phyloP scores from a whole-genome alignment of 129 eudicot species.

The Ambrosia trifida region DNA sequence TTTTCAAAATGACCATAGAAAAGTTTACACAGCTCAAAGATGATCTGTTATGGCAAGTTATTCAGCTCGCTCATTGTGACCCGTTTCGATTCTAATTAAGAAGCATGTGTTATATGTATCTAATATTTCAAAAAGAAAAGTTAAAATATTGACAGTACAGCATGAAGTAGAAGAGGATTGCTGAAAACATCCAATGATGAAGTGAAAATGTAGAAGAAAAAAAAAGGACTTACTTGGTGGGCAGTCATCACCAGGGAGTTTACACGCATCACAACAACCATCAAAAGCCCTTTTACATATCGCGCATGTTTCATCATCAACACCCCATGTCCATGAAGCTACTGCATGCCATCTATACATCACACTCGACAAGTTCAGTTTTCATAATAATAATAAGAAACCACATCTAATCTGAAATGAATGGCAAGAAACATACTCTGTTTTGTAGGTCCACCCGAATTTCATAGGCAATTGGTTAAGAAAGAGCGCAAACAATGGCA shows the following conservation, averaged over 20 bases:
- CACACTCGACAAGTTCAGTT: background rate
- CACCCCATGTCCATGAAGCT: constrained; percentile 99
- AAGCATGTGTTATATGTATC: too few relatives aligned
- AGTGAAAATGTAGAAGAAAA: background rate
- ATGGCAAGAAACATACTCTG: constrained; percentile 53
- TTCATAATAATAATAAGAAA: background rate
- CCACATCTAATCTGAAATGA: background rate
- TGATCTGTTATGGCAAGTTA: too few relatives aligned
- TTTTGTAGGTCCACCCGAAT: constrained; percentile 35
- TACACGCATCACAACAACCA: constrained; percentile 98
- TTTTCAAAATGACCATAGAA: background rate
- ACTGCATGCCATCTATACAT: constrained; percentile 90
- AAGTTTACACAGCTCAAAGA: too few relatives aligned
- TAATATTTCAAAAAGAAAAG: too few relatives aligned
- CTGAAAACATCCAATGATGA: too few relatives aligned
- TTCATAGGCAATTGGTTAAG: constrained; percentile 41
- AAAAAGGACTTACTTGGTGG: constrained; percentile 61
- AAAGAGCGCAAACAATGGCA: constrained; percentile 24
- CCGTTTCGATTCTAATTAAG: too few relatives aligned
- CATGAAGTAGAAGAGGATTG: too few relatives aligned
- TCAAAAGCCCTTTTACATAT: constrained; percentile 96
- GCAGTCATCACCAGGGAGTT: constrained; percentile 94
- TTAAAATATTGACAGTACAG: too few relatives aligned
- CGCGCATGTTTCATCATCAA: constrained; percentile 97
- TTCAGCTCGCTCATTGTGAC: too few relatives aligned